phyloP scores from a whole-genome alignment of 805 yeast genomes.

The Barnettozyma vustinii region DNA sequence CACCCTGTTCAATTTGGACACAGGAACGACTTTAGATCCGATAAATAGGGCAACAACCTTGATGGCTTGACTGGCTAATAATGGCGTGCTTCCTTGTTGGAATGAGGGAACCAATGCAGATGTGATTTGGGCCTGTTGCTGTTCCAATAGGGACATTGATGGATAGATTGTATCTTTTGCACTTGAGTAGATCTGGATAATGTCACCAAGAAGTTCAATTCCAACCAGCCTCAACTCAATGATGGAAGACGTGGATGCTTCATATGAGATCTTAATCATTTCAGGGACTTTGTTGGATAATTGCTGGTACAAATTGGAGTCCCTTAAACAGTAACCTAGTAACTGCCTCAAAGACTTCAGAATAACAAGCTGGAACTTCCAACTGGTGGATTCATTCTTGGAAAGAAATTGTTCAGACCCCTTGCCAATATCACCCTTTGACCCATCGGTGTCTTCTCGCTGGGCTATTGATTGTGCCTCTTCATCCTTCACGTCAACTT shows the following conservation, averaged over 20 bases:
- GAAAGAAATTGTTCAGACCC: background rate
- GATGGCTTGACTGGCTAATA: conserved; percentile 71
- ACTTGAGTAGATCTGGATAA: conserved; percentile 55
- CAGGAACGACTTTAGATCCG: conserved; percentile 49
- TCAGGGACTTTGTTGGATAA: conserved; percentile 50
- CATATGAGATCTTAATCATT: conserved; percentile 69
- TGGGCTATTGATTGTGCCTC: conserved; percentile 42
- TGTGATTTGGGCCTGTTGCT: conserved; percentile 90
- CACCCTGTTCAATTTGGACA: conserved; percentile 47
- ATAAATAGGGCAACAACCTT: conserved; percentile 73
- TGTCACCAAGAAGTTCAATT: conserved; percentile 55
- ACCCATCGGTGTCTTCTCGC: conserved; percentile 13
- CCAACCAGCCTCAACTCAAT: conserved; percentile 59
- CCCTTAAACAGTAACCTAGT: conserved; percentile 34
- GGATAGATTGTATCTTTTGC: conserved; percentile 69
- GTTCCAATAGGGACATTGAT: conserved; percentile 68
- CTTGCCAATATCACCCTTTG: conserved; percentile 14
- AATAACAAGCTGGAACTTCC: conserved; percentile 47
- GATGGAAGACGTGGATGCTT: conserved; percentile 73
- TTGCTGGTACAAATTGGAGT: conserved; percentile 33
- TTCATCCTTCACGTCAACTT: conserved; percentile 38
- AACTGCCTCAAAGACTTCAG: conserved; percentile 41
- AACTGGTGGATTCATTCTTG: conserved; percentile 46
- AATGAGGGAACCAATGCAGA: conserved; percentile 89
- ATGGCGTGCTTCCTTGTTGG: conserved; percentile 62